Evolutionary conservation across 495 filamentous ascomycete species (phyloP).

Genomic region (Evernia prunastri): DNA sequence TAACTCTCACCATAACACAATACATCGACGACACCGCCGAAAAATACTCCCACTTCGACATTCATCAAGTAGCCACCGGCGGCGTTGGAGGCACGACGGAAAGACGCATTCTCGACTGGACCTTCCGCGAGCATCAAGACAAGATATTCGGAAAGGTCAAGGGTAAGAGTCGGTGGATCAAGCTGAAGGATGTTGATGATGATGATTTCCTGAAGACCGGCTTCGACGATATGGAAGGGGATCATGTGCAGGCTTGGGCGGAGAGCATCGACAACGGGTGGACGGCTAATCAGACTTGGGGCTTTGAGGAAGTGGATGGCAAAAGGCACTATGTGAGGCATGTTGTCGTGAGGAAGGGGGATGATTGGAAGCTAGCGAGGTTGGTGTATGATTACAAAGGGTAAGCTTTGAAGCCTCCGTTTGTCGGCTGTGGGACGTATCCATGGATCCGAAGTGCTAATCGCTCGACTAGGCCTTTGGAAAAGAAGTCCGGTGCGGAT

Average conservation of each 20-base stretch:
- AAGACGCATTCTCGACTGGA: conserved; percentile 63
- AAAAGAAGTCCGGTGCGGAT: conserved; percentile 8
- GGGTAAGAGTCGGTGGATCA: conserved; percentile 54
- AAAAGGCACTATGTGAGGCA: conserved; percentile 63
- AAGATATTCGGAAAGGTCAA: conserved; percentile 70
- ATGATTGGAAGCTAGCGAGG: conserved; percentile 53
- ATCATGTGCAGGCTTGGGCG: conserved; percentile 42
- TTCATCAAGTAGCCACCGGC: conserved; percentile 69
- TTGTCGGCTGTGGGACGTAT: background rate
- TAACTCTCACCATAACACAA: conserved; percentile 64
- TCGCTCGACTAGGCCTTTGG: background rate
- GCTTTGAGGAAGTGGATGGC: conserved; percentile 32
- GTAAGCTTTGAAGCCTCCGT: conserved; percentile 4
- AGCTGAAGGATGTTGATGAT: conserved; percentile 33
- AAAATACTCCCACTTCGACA: conserved; percentile 65
- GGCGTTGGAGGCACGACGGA: conserved; percentile 70
- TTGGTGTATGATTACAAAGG: conserved; percentile 64
- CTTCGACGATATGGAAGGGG: conserved; percentile 35
- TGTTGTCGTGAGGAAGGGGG: conserved; percentile 57
- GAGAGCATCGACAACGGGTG: conserved; percentile 37
- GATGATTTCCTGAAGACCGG: conserved; percentile 43
- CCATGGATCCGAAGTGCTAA: background rate
- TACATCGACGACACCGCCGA: conserved; percentile 39
- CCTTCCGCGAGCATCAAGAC: conserved; percentile 64
- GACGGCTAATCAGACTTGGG: conserved; percentile 45